Percentiles rank a stretch among this genome's conserved stretches.
phyloP scores from a whole-genome alignment of 1,284 basidiomycete genomes.

The Agaricales sp. region DNA sequence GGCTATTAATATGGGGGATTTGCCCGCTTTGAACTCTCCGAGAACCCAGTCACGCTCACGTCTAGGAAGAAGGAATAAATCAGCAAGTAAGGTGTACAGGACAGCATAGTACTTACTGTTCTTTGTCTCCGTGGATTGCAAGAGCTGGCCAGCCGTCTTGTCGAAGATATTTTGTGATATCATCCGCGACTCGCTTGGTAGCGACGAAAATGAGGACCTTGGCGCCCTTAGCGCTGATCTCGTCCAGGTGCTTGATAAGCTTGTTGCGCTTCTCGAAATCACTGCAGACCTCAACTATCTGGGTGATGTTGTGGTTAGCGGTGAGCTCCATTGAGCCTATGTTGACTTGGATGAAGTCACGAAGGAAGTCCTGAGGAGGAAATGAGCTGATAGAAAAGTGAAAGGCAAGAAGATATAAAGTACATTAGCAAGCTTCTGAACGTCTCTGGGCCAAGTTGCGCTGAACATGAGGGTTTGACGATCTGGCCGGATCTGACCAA shows the following conservation, averaged over 20 bases:
- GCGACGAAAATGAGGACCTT: slow-evolving; percentile 99
- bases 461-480: slow-evolving; percentile 97
- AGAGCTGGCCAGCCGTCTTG: slow-evolving; percentile 98
- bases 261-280: slow-evolving; percentile 97
- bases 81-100: slow-evolving; percentile 9
- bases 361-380: slow-evolving; percentile 73
- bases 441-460: slow-evolving; percentile 99
- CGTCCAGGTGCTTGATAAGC: slow-evolving; percentile 94
- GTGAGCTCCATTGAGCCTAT: slow-evolving; percentile 98
- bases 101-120: slow-evolving; percentile 57
- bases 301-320: slow-evolving; percentile 96
- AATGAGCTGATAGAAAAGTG: slow-evolving; percentile 6
- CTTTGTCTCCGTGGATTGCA: slow-evolving; percentile 98
- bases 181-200: slow-evolving; percentile 96
- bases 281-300: slow-evolving; percentile 94
- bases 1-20: slow-evolving; percentile 96
- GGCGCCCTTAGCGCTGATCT: slow-evolving; percentile 93
- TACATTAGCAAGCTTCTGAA: slow-evolving; percentile 90
- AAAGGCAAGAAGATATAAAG: slow-evolving; percentile 4
- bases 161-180: slow-evolving; percentile 94
- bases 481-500: slow-evolving; percentile 93
- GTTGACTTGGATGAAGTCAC: slow-evolving; percentile 97
- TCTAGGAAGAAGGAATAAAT: slow-evolving; percentile 30
- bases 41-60: slow-evolving; percentile 99
- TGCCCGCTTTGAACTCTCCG: slow-evolving; percentile 95